Percentiles rank a stretch among this genome's conserved stretches.
Conservation (phyloP, 768 basidiomycete genomes). For the Lactifluus echinatus region DNA sequence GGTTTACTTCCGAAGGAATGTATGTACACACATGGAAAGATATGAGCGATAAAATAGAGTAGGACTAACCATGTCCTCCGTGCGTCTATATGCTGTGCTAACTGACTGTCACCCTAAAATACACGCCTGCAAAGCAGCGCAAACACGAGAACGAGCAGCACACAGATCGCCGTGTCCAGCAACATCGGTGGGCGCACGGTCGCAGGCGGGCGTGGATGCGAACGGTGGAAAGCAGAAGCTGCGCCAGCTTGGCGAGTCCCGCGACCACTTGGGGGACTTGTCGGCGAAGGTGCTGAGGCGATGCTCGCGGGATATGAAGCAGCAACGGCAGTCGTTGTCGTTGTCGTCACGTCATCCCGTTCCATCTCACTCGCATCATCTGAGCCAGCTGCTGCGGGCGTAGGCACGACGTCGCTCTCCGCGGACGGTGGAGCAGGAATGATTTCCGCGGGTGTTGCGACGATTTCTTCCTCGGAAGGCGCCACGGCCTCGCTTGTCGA, state of each 20-base stretch:
- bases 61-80: neutral
- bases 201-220: neutral
- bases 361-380: neutral
- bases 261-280: neutral
- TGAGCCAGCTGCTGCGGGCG: neutral
- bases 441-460: neutral
- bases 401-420: neutral
- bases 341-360: neutral
- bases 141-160: constrained; percentile 59
- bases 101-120: constrained; percentile 24
- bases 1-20: neutral
- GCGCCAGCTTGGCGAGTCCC: neutral
- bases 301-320: neutral
- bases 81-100: neutral
- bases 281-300: neutral
- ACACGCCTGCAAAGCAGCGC: constrained; percentile 58
- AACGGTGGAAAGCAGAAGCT: neutral
- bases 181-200: constrained; percentile 45
- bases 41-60: constrained; percentile 6
- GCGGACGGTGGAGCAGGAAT: neutral
- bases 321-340: neutral
- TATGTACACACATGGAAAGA: neutral
- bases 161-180: constrained; percentile 66
- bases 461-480: neutral
- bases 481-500: neutral